phyloP scores from a whole-genome alignment of 108 stramenopile species.

The Cyclostephanos invisitatus region DNA sequence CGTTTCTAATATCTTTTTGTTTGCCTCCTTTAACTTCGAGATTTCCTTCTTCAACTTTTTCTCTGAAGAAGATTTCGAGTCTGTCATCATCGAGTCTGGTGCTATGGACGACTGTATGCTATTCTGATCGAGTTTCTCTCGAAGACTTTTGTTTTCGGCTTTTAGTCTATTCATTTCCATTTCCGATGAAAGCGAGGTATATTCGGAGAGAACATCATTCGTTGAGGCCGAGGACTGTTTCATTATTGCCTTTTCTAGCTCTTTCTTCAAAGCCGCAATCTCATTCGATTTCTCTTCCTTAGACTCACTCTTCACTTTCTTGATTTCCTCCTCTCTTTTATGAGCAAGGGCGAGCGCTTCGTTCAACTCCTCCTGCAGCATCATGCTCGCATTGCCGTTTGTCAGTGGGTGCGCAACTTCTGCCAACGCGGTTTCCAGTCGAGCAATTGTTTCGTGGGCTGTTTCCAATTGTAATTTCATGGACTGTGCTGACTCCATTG shows the following conservation, averaged over 20 bases:
- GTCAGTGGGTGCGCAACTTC: neutral
- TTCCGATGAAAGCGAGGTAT: conserved; percentile 12
- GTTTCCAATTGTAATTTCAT: conserved; percentile 17
- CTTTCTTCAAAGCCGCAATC: conserved; percentile 17
- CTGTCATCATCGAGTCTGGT: neutral
- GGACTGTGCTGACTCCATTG: neutral
- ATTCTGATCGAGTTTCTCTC: conserved; percentile 26
- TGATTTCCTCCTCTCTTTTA: conserved; percentile 26
- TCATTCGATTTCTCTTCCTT: conserved; percentile 19
- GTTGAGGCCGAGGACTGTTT: conserved; percentile 8
- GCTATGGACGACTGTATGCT: neutral
- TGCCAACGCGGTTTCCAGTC: conserved; percentile 19
- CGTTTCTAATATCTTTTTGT: conserved; percentile 43
- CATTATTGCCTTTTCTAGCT: conserved; percentile 31
- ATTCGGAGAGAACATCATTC: neutral
- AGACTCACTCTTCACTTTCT: conserved; percentile 15
- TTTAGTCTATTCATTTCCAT: conserved; percentile 10
- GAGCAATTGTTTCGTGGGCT: conserved; percentile 12
- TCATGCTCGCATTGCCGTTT: conserved; percentile 1
- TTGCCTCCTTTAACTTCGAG: conserved; percentile 48
- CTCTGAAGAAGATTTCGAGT: conserved; percentile 9
- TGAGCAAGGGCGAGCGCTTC: conserved; percentile 34
- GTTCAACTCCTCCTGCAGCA: conserved; percentile 19
- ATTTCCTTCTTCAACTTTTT: conserved; percentile 42
- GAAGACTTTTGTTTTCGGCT: conserved; percentile 47